Percentiles rank a stretch among this genome's conserved stretches.
Conservation (phyloP, 139 green algal species). For the Axilococcus clingmanii region DNA sequence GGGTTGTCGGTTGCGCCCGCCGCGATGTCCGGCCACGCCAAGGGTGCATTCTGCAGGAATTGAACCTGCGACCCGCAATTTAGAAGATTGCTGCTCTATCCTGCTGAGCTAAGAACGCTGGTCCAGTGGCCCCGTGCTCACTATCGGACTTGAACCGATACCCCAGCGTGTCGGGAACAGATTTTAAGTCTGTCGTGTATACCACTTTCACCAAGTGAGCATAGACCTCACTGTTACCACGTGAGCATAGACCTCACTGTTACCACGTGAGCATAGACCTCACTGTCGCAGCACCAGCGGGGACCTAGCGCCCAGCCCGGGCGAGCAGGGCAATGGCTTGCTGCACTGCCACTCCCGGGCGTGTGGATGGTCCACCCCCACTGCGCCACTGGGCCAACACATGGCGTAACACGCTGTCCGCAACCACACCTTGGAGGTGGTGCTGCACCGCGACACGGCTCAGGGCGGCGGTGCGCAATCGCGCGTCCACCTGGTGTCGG, state of each 20-base stretch:
- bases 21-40: background rate
- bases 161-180: slow-evolving; percentile 19
- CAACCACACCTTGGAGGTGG: no score
- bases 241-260: background rate
- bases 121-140: slow-evolving; percentile 6
- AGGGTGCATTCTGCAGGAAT: slow-evolving; percentile 16
- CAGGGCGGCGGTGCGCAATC: no score
- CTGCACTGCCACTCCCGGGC: no score
- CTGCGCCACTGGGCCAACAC: no score
- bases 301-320: no score
- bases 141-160: slow-evolving; percentile 39
- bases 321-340: no score
- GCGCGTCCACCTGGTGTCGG: no score
- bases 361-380: no score
- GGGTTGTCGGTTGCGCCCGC: slow-evolving; percentile 8
- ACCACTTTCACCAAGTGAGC: slow-evolving; percentile 37
- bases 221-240: background rate
- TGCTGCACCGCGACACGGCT: no score
- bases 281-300: no score
- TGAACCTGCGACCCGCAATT: slow-evolving; percentile 20
- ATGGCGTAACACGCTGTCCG: no score
- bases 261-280: no score
- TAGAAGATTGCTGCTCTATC: slow-evolving; percentile 23
- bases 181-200: slow-evolving; percentile 42
- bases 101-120: slow-evolving; percentile 21